These are phyloP conservation scores for Colletotrichum sp. DNA, from an alignment of 2,329 filamentous ascomycete species.

Conservation along the genomic window DNA sequence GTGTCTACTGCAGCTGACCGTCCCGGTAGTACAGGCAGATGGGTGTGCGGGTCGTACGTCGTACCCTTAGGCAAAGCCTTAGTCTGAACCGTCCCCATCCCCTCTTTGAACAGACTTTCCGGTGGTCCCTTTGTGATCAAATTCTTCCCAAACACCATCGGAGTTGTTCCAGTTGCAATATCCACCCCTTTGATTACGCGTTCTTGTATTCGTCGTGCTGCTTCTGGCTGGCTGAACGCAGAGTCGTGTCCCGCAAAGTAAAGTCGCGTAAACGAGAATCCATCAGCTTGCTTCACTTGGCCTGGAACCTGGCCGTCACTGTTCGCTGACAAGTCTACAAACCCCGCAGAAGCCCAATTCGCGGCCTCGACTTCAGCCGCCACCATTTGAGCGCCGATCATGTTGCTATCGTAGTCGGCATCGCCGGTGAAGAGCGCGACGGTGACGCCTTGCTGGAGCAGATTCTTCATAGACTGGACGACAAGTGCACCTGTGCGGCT, in stretches of 20 bases:
- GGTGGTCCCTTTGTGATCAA: background rate
- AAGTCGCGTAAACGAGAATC: background rate
- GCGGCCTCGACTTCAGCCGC: background rate
- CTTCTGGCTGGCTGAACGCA: slow-evolving; percentile 5
- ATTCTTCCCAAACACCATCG: background rate
- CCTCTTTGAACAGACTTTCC: background rate
- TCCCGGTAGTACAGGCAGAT: background rate
- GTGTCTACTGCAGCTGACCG: background rate
- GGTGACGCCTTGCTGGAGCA: background rate
- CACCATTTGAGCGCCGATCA: background rate
- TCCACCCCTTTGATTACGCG: slow-evolving; percentile 1
- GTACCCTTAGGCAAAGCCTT: background rate
- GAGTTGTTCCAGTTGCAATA: background rate
- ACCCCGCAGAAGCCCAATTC: background rate
- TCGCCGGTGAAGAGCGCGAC: slow-evolving; percentile 5
- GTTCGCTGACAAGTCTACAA: background rate
- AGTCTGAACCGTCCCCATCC: background rate
- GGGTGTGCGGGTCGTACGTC: background rate
- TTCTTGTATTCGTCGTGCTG: background rate
- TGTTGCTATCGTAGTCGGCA: slow-evolving; percentile 14
- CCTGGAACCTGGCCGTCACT: slow-evolving; percentile 8
- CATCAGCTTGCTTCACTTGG: slow-evolving; percentile 6
- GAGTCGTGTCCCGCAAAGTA: slow-evolving; percentile 5
- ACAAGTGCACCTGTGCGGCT: background rate
- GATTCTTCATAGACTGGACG: background rate